Evolutionary conservation across 2,329 filamentous ascomycete species (phyloP).

Genomic region (Aspergillus nomiae): DNA sequence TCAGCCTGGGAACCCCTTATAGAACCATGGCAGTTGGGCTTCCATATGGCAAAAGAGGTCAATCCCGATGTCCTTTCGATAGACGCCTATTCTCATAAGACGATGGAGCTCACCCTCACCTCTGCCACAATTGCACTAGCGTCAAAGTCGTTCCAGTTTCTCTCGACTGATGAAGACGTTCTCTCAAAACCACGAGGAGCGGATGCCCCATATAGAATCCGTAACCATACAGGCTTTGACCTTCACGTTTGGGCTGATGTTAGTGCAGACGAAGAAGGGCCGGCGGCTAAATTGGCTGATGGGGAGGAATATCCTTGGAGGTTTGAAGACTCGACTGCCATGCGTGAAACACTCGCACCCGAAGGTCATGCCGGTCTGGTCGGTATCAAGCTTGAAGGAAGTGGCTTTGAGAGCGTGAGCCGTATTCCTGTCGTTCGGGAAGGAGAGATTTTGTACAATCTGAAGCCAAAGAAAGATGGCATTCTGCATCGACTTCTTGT

Average conservation of each 20-base stretch:
- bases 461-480: conserved; percentile 83
- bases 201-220: conserved; percentile 89
- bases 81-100: conserved; percentile 85
- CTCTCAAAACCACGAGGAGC: conserved; percentile 88
- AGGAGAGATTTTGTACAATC: conserved; percentile 85
- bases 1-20: conserved; percentile 96
- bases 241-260: conserved; percentile 80
- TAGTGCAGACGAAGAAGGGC: conserved; percentile 65
- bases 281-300: conserved; percentile 77
- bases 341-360: conserved; percentile 86
- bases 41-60: conserved; percentile 79
- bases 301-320: conserved; percentile 93
- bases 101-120: conserved; percentile 87
- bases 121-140: conserved; percentile 90
- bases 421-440: conserved; percentile 91
- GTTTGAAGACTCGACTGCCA: conserved; percentile 95
- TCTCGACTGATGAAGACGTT: conserved; percentile 85
- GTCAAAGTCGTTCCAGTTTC: conserved; percentile 89
- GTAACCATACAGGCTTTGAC: conserved; percentile 94
- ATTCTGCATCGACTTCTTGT: conserved; percentile 88
- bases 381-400: conserved; percentile 82
- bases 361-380: conserved; percentile 81
- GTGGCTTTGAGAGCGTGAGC: conserved; percentile 87
- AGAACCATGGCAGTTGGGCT: conserved; percentile 93
- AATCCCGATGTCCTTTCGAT: conserved; percentile 76